Evolutionary conservation across 208 protist species (phyloP), one percentile per base, ranked within the genome.

Genomic region (Acanthamoeba lenticulata): DNA sequence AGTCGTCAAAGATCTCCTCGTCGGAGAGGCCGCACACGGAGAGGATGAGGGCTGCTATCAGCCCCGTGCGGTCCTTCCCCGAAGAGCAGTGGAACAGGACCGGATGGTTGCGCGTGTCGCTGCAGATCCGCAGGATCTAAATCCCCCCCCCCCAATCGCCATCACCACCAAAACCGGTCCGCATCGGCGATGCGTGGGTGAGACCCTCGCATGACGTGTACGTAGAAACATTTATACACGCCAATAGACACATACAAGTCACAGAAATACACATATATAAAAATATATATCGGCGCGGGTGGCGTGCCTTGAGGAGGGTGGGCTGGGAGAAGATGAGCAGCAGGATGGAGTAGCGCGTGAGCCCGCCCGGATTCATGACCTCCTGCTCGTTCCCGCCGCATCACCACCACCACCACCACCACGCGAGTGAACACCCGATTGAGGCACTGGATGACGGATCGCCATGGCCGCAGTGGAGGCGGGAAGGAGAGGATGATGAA

Each of bases 41-140:
- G 2, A 91, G 85, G 57, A 91, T 60, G n/a, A 91, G 55, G n/a
- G 85, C 85, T 19, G 85, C 55, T 42, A 91, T 74, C 34, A 91
- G 85, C 21, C 85, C 85, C 36, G 85, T 91, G 1, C 85, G 11
- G 29, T 91, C 85, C 36, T 91, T 91, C 32, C 85, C 85, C 24
- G 52, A 72, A 5, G 85, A 91, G 29, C 85, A 91, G 57, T 91
- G 85, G 27, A 72, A 91, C 52, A 91, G 13, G 5, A 91, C 85
- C 4, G 85, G 85, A 91, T 91, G 85, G 55, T 91, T 91, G 1
- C 55, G 42, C 21, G 55, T 42, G 24, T 91, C 55, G 32, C 85
- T 91, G 57, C 85, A 91, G 29, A 91, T 91, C 27, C 85, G 85
- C 85, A 91, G 7, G 9, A 47, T 38, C 44, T 69, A 29, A 27